phyloP scores from a whole-genome alignment of 2,329 filamentous ascomycete species.

The Epicoccum nigrum region DNA sequence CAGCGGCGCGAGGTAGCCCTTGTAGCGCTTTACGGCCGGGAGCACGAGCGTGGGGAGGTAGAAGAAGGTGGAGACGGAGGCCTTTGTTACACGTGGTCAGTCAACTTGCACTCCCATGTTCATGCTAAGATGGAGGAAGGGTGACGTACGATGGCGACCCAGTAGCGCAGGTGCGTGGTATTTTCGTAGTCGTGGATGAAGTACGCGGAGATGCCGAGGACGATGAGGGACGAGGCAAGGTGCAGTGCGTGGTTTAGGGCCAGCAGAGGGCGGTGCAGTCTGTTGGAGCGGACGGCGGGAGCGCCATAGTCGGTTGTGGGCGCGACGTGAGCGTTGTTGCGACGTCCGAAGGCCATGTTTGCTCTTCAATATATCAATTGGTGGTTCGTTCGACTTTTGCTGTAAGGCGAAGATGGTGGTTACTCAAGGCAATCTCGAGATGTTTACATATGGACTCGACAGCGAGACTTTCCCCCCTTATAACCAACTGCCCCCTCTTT shows the following conservation, averaged over 20 bases:
- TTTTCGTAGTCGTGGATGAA: slow-evolving; percentile 20
- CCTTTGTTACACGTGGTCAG: slow-evolving; percentile 6
- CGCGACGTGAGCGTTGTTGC: background rate
- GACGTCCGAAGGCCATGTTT: slow-evolving; percentile 12
- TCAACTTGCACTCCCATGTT: too few species aligned
- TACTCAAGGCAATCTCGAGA: background rate
- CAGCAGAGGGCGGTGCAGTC: slow-evolving; percentile 20
- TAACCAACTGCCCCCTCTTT: background rate
- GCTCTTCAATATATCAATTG: background rate
- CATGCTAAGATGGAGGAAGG: too few species aligned
- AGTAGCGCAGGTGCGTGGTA: slow-evolving; percentile 29
- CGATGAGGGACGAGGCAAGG: slow-evolving; percentile 25
- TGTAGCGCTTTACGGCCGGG: slow-evolving; percentile 25
- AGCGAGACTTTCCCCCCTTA: background rate
- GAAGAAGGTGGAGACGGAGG: slow-evolving; percentile 20
- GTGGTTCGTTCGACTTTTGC: background rate
- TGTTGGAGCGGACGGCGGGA: slow-evolving; percentile 15
- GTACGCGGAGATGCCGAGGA: slow-evolving; percentile 26
- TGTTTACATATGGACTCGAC: background rate
- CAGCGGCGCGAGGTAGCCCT: slow-evolving; percentile 28
- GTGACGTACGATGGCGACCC: slow-evolving; percentile 21
- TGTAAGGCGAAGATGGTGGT: background rate
- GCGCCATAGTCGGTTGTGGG: slow-evolving; percentile 20
- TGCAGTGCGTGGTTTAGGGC: slow-evolving; percentile 25
- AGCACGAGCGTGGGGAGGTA: slow-evolving; percentile 22